Evolutionary conservation across 2,329 filamentous ascomycete genomes (phyloP).

Genomic region (Sporothrix phasma): DNA sequence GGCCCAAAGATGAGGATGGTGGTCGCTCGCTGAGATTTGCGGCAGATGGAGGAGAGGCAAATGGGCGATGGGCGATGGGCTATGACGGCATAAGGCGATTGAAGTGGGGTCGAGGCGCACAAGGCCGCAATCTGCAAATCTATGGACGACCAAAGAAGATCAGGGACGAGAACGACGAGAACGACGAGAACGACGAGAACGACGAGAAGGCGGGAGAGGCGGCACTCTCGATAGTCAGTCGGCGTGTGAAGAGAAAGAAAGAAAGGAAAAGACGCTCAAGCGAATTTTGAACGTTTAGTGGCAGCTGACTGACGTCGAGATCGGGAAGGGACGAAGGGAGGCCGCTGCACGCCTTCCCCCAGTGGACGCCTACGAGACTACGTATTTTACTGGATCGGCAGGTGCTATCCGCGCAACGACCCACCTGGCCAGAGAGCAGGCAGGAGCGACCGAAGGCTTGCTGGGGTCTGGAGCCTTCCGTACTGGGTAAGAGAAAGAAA

Average conservation of each 20-base stretch:
- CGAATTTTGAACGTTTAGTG: background rate
- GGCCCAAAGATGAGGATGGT: background rate
- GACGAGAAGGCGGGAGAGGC: background rate
- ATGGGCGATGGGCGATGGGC: background rate
- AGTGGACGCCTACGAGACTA: background rate
- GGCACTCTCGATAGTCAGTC: too few relatives aligned
- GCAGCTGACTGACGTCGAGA: slow-evolving; percentile 8
- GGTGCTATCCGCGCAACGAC: background rate
- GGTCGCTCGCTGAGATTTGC: background rate
- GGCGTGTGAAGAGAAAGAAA: background rate
- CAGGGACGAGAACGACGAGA: background rate
- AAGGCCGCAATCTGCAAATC: background rate
- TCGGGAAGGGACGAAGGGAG: background rate
- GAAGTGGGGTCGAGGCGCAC: background rate
- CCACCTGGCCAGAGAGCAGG: background rate
- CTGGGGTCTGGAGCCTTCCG: background rate
- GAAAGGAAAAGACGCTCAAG: background rate
- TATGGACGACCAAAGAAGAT: background rate
- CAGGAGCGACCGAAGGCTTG: background rate
- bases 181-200: background rate
- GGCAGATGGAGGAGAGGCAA: background rate
- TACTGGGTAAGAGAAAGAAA: too few relatives aligned
- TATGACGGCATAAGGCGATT: background rate
- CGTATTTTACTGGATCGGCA: background rate
- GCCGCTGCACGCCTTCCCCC: background rate